Conservation (phyloP, 2,329 filamentous ascomycete species). For the Colletotrichum spinosum region DNA sequence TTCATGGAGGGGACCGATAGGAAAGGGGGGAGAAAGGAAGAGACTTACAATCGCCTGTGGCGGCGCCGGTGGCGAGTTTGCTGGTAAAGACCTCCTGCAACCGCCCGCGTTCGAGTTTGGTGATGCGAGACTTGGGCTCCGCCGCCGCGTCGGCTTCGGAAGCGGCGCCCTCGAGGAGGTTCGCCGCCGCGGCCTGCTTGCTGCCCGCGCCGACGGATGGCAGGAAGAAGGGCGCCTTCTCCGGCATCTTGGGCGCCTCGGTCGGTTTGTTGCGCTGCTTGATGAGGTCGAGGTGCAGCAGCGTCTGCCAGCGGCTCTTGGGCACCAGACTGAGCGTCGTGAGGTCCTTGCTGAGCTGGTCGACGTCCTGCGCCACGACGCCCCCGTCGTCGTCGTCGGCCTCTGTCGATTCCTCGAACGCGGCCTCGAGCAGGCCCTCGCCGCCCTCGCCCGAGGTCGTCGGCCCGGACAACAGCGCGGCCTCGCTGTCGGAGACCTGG, state of each 20-base stretch:
- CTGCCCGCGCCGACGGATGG: slow-evolving; percentile 68
- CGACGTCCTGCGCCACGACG: slow-evolving; percentile 67
- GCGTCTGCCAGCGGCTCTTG: slow-evolving; percentile 91
- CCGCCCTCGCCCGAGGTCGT: slow-evolving; percentile 87
- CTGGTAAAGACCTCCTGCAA: slow-evolving; percentile 69
- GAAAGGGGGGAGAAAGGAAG: not conserved
- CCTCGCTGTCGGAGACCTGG: slow-evolving; percentile 83
- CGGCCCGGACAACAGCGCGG: slow-evolving; percentile 74
- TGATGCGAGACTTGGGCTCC: slow-evolving; percentile 70
- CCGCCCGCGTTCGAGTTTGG: slow-evolving; percentile 70
- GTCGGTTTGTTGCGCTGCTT: slow-evolving; percentile 94
- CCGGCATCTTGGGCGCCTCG: slow-evolving; percentile 89
- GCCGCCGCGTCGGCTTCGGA: slow-evolving; percentile 48
- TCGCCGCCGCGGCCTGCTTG: slow-evolving; percentile 40
- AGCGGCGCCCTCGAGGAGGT: slow-evolving; percentile 39
- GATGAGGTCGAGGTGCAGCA: slow-evolving; percentile 92
- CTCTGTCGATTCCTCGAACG: slow-evolving; percentile 68
- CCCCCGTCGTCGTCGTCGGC: slow-evolving; percentile 65
- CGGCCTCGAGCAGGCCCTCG: slow-evolving; percentile 79
- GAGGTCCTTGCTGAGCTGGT: slow-evolving; percentile 85
- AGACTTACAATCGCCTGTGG: slow-evolving; percentile 70
- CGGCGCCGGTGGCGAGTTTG: slow-evolving; percentile 65
- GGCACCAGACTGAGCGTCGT: slow-evolving; percentile 91
- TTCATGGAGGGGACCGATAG: too few relatives aligned
- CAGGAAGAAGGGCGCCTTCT: slow-evolving; percentile 96